Evolutionary conservation across 1,139 yeast genomes (phyloP).

Genomic region (Pneumocystis sp.): DNA sequence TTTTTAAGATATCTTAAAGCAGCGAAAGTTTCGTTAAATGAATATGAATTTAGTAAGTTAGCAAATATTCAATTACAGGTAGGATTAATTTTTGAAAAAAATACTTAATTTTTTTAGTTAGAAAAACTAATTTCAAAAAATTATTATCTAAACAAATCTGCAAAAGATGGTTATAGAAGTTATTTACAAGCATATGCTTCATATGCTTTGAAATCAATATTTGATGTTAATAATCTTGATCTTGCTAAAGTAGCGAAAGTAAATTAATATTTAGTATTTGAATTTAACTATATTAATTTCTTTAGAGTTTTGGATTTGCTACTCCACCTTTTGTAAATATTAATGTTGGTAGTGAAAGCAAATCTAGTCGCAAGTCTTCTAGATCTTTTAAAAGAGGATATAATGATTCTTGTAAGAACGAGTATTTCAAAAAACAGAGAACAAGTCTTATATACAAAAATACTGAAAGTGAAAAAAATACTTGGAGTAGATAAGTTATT

Average conservation of each 20-base stretch:
- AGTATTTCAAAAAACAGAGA: background rate
- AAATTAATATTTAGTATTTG: background rate
- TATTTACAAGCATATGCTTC: slow-evolving; percentile 95
- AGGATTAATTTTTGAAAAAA: background rate
- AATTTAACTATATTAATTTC: background rate
- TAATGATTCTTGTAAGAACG: background rate
- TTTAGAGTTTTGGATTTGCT: slow-evolving; percentile 48
- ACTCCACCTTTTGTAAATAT: slow-evolving; percentile 96
- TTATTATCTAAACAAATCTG: slow-evolving; percentile 87
- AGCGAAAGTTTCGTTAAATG: slow-evolving; percentile 92
- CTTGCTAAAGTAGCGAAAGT: slow-evolving; percentile 88
- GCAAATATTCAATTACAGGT: slow-evolving; percentile 84
- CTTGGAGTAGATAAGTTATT: background rate
- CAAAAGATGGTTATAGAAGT: slow-evolving; percentile 93
- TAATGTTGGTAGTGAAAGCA: slow-evolving; percentile 45
- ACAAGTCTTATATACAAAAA: background rate
- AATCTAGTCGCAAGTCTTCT: background rate
- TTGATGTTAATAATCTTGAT: slow-evolving; percentile 88
- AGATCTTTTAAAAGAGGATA: background rate
- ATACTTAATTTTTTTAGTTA: slow-evolving; percentile 23
- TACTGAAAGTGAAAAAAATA: background rate
- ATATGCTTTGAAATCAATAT: slow-evolving; percentile 87
- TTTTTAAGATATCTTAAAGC: slow-evolving; percentile 87
- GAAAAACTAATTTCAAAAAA: slow-evolving; percentile 82
- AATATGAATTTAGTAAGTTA: slow-evolving; percentile 86